These are phyloP conservation scores for Plasmodium cynomolgi DNA, from an alignment of 169 alveolate species.

Conservation along the genomic window DNA sequence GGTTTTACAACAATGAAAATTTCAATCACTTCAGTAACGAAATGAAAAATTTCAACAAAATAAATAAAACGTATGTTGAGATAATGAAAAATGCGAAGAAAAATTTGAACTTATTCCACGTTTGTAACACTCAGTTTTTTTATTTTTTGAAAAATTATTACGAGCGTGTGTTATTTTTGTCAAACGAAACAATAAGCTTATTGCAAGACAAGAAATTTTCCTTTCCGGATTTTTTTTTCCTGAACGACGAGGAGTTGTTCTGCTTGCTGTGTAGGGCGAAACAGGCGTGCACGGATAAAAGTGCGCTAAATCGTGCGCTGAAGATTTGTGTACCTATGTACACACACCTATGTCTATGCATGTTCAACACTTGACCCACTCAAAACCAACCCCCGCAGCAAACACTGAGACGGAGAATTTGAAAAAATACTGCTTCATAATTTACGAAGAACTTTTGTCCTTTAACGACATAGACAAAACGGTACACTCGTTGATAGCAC, in stretches of 20 bases:
- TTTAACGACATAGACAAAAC: slow-evolving; percentile 71
- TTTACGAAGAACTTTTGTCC: slow-evolving; percentile 62
- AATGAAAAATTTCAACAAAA: slow-evolving; percentile 57
- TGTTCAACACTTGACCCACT: background rate
- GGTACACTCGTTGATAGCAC: background rate
- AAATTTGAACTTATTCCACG: slow-evolving; percentile 45
- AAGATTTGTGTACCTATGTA: background rate
- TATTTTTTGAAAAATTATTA: slow-evolving; percentile 57
- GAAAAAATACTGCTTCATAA: slow-evolving; percentile 61
- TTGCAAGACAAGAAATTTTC: slow-evolving; percentile 65
- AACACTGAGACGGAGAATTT: slow-evolving; percentile 40
- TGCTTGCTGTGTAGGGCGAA: slow-evolving; percentile 27
- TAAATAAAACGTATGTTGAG: slow-evolving; percentile 68
- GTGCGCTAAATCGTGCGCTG: background rate
- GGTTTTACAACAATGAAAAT: slow-evolving; percentile 47
- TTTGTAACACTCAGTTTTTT: slow-evolving; percentile 47
- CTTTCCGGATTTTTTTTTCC: slow-evolving; percentile 67
- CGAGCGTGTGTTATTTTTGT: slow-evolving; percentile 43
- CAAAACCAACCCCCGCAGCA: slow-evolving; percentile 10
- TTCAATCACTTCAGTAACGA: slow-evolving; percentile 66
- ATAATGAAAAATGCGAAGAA: slow-evolving; percentile 69
- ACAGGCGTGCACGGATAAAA: background rate
- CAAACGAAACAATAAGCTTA: slow-evolving; percentile 33
- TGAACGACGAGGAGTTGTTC: slow-evolving; percentile 52
- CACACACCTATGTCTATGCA: background rate